Evolutionary conservation across 148 eudicot species (phyloP), one percentile per base, ranked within the genome.

Genomic region (Amaranthus palmeri): DNA sequence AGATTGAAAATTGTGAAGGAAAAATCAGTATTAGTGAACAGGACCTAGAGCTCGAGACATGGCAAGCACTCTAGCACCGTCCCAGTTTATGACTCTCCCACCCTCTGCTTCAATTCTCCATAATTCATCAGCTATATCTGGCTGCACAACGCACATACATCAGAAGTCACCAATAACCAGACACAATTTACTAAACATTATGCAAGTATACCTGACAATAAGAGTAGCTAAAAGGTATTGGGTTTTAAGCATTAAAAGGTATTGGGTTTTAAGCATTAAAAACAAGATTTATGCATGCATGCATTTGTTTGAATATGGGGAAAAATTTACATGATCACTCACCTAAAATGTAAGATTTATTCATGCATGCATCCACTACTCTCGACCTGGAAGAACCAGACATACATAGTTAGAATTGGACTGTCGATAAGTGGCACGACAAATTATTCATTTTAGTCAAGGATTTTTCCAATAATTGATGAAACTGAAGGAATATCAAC

Each of bases 31-130:
- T 17, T 25, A 52, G 58, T 48, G 49, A 54, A 61, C 70, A 65
- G 49, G 69, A 89, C 93, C 93, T 79, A 89, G 87, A 55, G 93
- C 87, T 83, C 93, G 83, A 43, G 93, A 89, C 91, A 87, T 89
- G 68, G 93, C 85, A 82, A 89, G 93, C 43, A 89, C 93, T 76
- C 93, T 80, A 65, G 93, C 93, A 70, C 91, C 93, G 41, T 87
- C 76, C 93, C 93, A 89, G 78, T 87, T 83, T 63, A 89, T 87
- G 71, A 89, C 91, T 81, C 65, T 87, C 67, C 91, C 91, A 62
- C 87, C 93, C 79, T 75, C 81, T 55, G 73, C 73, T 76, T 89
- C 93, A 45, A 89, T 89, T 81, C 93, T 85, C 17, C 40, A n/a
- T 44, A 89, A 84, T 79, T 89, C 93, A 72, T 89, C 93, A 77